phyloP scores from a whole-genome alignment of 441 rosid genomes.

The Erodium trifolium region DNA sequence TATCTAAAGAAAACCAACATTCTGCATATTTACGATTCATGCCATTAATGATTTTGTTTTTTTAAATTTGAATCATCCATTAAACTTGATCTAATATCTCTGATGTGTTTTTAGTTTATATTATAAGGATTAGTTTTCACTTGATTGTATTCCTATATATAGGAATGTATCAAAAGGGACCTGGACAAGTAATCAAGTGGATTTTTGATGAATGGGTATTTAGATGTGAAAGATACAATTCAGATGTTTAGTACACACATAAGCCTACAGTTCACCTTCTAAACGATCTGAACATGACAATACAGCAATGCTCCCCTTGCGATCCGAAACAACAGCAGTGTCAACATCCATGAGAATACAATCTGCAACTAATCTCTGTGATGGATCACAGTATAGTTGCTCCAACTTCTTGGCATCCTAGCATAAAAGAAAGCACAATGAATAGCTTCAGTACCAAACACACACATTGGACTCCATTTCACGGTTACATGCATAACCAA shows the following conservation, averaged over 20 bases:
- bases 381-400: constrained; percentile 86
- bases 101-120: too few species aligned
- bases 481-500: neutral
- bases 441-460: constrained; percentile 15
- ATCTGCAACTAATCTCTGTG: constrained; percentile 93
- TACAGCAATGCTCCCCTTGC: constrained; percentile 89
- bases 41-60: too few species aligned
- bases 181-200: neutral
- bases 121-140: too few species aligned
- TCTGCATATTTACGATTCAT: too few species aligned
- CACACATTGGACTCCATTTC: constrained; percentile 7
- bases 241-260: neutral
- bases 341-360: constrained; percentile 73
- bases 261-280: constrained; percentile 41
- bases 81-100: too few species aligned
- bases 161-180: too few species aligned
- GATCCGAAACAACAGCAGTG: constrained; percentile 91
- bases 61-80: too few species aligned
- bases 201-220: neutral
- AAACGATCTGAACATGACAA: constrained; percentile 63
- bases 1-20: too few species aligned
- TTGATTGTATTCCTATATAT: too few species aligned
- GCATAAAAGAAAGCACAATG: constrained; percentile 20
- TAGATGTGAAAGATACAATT: neutral
- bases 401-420: constrained; percentile 81